Base-by-base conservation (phyloP, 1,284 basidiomycete species). In the Trametes pubescens region DNA sequence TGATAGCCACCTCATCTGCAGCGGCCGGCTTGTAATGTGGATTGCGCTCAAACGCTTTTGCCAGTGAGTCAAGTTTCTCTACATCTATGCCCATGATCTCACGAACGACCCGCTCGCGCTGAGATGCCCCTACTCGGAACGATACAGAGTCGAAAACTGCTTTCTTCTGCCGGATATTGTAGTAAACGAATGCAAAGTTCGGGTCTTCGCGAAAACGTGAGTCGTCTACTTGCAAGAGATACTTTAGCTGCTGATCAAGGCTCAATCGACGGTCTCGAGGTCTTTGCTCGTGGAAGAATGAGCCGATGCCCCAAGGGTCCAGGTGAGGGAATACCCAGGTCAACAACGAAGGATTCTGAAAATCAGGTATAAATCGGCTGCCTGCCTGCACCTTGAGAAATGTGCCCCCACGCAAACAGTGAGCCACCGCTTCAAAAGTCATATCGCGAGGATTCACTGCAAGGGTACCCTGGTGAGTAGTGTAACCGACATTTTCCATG, bases 281-380 rank as follows among this genome's bases (percentile, higher is more conserved):
- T n/a, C n/a, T n/a, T n/a, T n/a, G n/a, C n/a, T n/a, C n/a, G n/a
- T 68, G 40, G 37, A 37, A 34, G 0, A 61, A 56, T 0, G 64
- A 60, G 16, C 44, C 44, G 22, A 47, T 47, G 3, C 44, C 40
- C 40, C 40, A 43, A 4, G 40, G 40, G 18, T 43, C 40, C 8
- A 43, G 40, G 35, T 68, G 64, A 1, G 67, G 67, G 44, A 69
- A 70, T 8, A 70, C 13, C 64, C 49, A 69, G 0, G 65, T 56
- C 29, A 70, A 37, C 2, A 70, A 26, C 0, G 26, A 37, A 0
- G 65, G 59, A 40, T 65, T 61, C 24, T 70, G 47, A 21, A 61
- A 57, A 21, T 70, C 67, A 1, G 59, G 44, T 1, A 70, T 22
- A 5, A 65, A 61, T 0, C 60, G 14, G 1, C 22, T 35, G 2